Evolutionary conservation across 306 rosid species (phyloP).

Genomic region (Gastrolobium villosum): DNA sequence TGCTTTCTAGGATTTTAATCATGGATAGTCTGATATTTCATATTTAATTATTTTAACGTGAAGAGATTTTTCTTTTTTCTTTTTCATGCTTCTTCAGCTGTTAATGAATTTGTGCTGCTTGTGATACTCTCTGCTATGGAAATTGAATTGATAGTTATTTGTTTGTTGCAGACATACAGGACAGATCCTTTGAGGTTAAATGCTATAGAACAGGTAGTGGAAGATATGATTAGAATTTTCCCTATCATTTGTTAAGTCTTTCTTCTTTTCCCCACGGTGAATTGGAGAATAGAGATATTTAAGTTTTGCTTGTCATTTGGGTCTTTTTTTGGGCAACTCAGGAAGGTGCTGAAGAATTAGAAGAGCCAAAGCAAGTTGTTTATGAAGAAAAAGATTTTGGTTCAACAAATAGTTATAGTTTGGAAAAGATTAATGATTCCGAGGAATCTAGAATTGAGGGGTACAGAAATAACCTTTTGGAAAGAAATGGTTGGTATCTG

Average conservation of each 20-base stretch:
- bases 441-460: conserved; percentile 55
- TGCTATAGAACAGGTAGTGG: conserved; percentile 79
- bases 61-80: not conserved
- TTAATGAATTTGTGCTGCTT: conserved; percentile 42
- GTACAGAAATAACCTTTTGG: conserved; percentile 43
- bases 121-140: conserved; percentile 32
- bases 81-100: conserved; percentile 4
- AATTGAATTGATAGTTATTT: conserved; percentile 50
- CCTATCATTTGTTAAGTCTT: not conserved
- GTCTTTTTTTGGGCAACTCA: conserved; percentile 41
- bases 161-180: conserved; percentile 78
- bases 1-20: conserved; percentile 35
- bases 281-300: conserved; percentile 18
- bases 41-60: conserved; percentile 17
- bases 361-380: conserved; percentile 82
- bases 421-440: conserved; percentile 45
- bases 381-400: conserved; percentile 65
- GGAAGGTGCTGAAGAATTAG: conserved; percentile 75
- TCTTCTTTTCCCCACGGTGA: not conserved
- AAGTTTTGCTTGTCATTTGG: conserved; percentile 12
- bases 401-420: conserved; percentile 43
- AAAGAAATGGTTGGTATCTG: conserved; percentile 65
- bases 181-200: conserved; percentile 66
- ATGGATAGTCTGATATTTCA: not conserved
- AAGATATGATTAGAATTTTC: conserved; percentile 11